phyloP scores from a whole-genome alignment of 1,284 basidiomycete genomes.

The Lentinula novae-zelandiae region DNA sequence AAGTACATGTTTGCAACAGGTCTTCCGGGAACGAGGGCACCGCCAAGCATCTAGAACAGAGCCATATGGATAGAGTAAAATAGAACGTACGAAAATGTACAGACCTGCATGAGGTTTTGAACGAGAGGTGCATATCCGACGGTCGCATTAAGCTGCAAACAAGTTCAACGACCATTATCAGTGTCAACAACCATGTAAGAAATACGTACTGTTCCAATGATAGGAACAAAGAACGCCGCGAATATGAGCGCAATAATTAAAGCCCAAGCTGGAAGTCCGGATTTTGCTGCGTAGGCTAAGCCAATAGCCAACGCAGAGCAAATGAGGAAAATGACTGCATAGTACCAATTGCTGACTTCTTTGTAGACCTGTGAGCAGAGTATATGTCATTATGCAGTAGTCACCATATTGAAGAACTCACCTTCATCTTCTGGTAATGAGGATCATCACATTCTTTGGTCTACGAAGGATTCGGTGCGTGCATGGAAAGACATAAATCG shows the following conservation, averaged over 20 bases:
- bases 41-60: constrained; percentile 31
- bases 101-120: constrained; percentile 19
- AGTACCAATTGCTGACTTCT: constrained; percentile 46
- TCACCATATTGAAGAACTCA: not conserved
- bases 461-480: not conserved
- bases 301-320: constrained; percentile 31
- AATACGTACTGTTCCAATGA: constrained; percentile 35
- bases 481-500: not conserved
- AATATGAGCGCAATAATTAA: constrained; percentile 36
- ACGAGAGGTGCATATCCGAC: constrained; percentile 22
- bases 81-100: not conserved
- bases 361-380: constrained; percentile 31
- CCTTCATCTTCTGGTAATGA: constrained; percentile 39
- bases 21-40: constrained; percentile 36
- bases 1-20: constrained; percentile 42
- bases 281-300: constrained; percentile 41
- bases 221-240: constrained; percentile 36
- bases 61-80: not conserved
- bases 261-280: constrained; percentile 45
- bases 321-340: constrained; percentile 29
- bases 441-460: constrained; percentile 26
- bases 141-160: constrained; percentile 13
- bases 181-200: not conserved
- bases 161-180: not conserved
- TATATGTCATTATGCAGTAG: not conserved